Evolutionary conservation across 2,329 filamentous ascomycete genomes (phyloP).

Genomic region (Colletotrichum ledebouriae): DNA sequence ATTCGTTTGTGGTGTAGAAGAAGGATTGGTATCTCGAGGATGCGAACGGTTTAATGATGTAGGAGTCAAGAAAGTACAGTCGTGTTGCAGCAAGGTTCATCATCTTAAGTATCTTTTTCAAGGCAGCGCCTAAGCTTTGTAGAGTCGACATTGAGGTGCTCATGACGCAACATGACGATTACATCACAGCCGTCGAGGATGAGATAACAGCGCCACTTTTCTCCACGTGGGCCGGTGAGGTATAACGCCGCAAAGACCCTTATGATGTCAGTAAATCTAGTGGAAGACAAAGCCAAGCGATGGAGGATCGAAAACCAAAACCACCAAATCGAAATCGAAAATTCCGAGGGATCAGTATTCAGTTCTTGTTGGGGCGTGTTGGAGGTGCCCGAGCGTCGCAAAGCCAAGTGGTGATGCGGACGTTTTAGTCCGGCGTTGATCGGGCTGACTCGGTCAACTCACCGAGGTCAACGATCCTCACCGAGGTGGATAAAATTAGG

Average conservation of each 20-base stretch:
- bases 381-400: conserved; percentile 12
- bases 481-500: conserved; percentile 4
- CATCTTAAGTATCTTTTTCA: conserved; percentile 21
- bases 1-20: not conserved
- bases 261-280: conserved; percentile 12
- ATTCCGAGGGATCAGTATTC: not conserved
- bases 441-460: not conserved
- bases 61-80: not conserved
- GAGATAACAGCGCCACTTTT: conserved; percentile 39
- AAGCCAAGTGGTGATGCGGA: not conserved
- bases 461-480: not conserved
- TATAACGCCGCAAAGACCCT: conserved; percentile 13
- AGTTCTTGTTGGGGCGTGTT: not conserved
- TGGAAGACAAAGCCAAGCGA: not conserved
- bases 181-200: conserved; percentile 25
- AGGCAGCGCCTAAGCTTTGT: not conserved
- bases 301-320: no score
- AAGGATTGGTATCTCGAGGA: not conserved
- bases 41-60: not conserved
- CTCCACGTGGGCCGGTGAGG: not conserved
- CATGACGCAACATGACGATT: conserved; percentile 23
- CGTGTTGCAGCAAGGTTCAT: not conserved
- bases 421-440: not conserved
- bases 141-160: not conserved
- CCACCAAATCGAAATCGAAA: conserved; percentile 13